Conservation (phyloP, 225 moss, liverwort and hornwort genomes). For the Thuidium tamariscinum region DNA sequence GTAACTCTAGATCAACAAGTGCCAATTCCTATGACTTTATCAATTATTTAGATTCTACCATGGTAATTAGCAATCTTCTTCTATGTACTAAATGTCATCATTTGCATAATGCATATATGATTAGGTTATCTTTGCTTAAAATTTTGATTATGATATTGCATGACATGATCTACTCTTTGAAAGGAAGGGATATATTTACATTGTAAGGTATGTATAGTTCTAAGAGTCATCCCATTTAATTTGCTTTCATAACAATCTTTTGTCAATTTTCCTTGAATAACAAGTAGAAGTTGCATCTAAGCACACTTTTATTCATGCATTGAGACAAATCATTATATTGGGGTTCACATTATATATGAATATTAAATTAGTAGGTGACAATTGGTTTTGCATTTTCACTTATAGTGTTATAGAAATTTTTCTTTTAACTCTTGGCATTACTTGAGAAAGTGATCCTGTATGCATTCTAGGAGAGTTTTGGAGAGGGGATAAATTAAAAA, state of each 20-base stretch:
- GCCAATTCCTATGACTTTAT: background rate
- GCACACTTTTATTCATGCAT: background rate
- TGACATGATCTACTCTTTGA: background rate
- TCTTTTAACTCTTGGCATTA: fast-evolving
- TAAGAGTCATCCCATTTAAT: background rate
- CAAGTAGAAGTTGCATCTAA: background rate
- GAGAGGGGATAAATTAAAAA: too few relatives aligned
- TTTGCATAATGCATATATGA: background rate
- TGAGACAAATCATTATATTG: background rate
- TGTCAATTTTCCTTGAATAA: too few relatives aligned
- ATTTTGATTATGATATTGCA: too few relatives aligned
- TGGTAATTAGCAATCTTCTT: background rate
- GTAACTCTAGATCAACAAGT: background rate
- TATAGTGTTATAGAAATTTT: too few relatives aligned
- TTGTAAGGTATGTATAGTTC: too few relatives aligned
- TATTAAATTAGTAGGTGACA: background rate
- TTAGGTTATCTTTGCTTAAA: background rate
- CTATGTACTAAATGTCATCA: background rate
- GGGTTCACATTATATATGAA: background rate
- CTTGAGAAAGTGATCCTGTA: too few relatives aligned
- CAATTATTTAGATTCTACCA: background rate
- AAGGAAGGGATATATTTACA: background rate
- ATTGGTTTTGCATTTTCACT: too few relatives aligned
- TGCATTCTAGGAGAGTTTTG: too few relatives aligned
- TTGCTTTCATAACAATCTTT: fast-evolving